Base-by-base conservation (phyloP, 2,329 filamentous ascomycete genomes). In the Fusarium decemcellulare region DNA sequence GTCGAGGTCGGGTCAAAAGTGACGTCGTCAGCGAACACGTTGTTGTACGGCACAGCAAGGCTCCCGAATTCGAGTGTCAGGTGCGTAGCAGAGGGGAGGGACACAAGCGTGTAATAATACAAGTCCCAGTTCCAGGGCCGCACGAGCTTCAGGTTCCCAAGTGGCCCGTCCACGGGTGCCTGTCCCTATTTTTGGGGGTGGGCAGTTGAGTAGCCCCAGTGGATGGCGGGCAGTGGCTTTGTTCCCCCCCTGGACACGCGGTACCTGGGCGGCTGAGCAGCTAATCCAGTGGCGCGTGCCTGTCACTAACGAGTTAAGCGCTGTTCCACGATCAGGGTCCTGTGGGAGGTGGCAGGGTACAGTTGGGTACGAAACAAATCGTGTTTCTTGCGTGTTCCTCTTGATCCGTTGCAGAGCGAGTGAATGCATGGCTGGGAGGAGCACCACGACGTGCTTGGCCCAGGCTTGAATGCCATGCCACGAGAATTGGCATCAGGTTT, bases 141-240 rank as follows among this genome's bases (percentile, higher is more conserved):
- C 23, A 40, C 51, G 36, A 54, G 27, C 34, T 34, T 34, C 69
- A 67, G 62, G 56, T 43, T 63, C 40, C 58, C 43, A 59, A 18
- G 53, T 29, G 42, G 53, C 32, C 32, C 53, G 48, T 51, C 42
- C 29, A 47, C 34, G 36, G 50, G 18, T 43, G 59, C 50, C 23
- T 69, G 57, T 63, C 69, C 65, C 66, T 72, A 71, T 71, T 71
- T 71, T 70, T 61, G 65, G 59, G 8, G 14, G 44, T 51, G 55
- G 66, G 67, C 47, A 58, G 63, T 72, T 47, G 50, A 56, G 59
- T 23, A 32, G 29, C 47, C 57, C 52, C 23, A 65, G 61, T 69
- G 68, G 68, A 32, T 50, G 66, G 23, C 23, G 23, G 66, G 67
- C 47, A 58, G 63, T 72, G 68, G 65, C 63, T 72, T 60, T 23